Evolutionary conservation across 2,329 filamentous ascomycete genomes (phyloP), one percentile per base, ranked within the genome.

Genomic region (Penicillium olsonii): DNA sequence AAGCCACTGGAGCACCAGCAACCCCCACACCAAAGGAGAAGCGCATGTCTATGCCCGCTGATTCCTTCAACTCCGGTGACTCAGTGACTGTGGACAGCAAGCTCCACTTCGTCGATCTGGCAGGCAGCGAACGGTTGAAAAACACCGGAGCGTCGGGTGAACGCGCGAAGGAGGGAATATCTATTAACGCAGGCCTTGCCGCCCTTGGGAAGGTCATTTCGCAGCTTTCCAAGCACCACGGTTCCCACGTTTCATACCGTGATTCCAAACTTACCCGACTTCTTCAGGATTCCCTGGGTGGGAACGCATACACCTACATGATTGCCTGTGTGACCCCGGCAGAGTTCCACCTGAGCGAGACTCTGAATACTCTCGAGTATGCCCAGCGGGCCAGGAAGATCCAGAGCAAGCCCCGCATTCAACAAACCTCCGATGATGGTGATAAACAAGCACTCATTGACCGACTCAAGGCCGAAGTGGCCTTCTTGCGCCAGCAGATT

Each of bases 281-380:
- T 19, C 82, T 99, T 15, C 94, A 99, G 76, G 94, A 99, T 72
- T 99, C 94, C 0, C 80, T 99, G 5, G 94, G 94, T 49, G 94
- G 94, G 4, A 97, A 95, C 68, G 94, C 94, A 29, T 95, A 96
- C 67, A 99, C 94, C 0, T 99, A 97, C 75, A 97, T 99, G 94
- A 94, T 99, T 74, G 94, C 94, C 8, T 99, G 94, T 73, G 92
- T 99, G 24, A 99, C 92, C 1, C 92, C 92, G 0, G 90, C 92
- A 12, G 92, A 96, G 68, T 99, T 99, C 67, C 94, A 99, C 69
- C 78, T 99, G 37, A 97, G 92, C 74, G 94, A 99, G 74, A 97
- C 95, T 0, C 78, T 99, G 50, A 99, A 99, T 69, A 99, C 94
- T 0, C 90, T 99, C 18, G 89, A 96, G 69, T 99, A 99, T 72